phyloP scores from a whole-genome alignment of 441 rosid genomes.

The Kokia cookei region DNA sequence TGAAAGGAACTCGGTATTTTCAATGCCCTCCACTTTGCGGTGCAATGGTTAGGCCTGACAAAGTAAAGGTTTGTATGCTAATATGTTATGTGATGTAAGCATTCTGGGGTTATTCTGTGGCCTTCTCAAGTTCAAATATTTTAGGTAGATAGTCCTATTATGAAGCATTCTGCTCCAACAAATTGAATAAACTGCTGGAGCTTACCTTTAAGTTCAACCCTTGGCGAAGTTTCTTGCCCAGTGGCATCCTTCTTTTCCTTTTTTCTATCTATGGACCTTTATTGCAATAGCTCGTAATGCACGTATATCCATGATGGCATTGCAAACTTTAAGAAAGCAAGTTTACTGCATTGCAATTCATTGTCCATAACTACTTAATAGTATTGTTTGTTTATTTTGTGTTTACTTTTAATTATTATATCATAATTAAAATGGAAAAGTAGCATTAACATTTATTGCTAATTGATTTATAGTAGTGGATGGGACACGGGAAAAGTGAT shows the following conservation, averaged over 20 bases:
- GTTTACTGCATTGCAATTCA: background rate
- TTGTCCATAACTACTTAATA: background rate
- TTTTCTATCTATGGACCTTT: background rate
- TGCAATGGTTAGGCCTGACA: conserved; percentile 64
- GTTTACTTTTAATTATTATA: background rate
- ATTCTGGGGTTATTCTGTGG: background rate
- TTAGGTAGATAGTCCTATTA: background rate
- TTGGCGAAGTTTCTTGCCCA: background rate
- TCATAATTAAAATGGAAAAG: background rate
- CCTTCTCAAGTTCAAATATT: background rate
- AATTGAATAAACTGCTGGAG: background rate
- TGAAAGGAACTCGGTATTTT: conserved; percentile 58
- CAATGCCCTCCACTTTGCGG: conserved; percentile 58
- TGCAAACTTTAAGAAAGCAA: background rate
- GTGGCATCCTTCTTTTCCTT: background rate
- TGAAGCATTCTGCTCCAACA: background rate
- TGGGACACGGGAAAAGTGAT: background rate
- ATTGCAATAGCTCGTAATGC: background rate
- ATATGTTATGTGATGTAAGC: background rate
- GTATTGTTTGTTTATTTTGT: background rate
- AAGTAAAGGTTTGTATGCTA: conserved; percentile 48
- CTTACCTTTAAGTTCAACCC: background rate
- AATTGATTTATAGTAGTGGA: background rate
- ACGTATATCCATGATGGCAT: background rate
- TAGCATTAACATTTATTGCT: background rate